Evolutionary conservation across 495 filamentous ascomycete species (phyloP).

Genomic region (Tuber magnatum): DNA sequence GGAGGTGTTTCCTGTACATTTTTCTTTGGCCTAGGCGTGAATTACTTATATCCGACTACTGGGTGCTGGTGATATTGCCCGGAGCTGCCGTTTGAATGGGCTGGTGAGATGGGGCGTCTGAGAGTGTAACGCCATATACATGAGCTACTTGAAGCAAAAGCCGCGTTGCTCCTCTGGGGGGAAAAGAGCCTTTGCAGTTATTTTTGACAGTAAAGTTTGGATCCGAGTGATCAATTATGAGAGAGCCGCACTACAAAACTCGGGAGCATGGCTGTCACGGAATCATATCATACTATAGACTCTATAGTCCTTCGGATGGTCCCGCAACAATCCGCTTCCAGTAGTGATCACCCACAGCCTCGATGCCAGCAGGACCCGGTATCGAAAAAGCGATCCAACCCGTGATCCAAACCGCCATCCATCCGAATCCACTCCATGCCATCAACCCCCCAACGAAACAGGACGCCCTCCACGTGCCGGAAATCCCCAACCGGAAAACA

Average conservation of each 20-base stretch:
- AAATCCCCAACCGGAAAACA: too few relatives aligned
- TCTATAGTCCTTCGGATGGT: not conserved
- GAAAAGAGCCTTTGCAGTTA: not conserved
- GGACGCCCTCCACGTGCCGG: too few relatives aligned
- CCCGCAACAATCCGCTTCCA: not conserved
- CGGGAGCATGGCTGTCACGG: not conserved
- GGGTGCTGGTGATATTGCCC: not conserved
- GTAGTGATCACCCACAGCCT: not conserved
- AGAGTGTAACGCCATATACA: not conserved
- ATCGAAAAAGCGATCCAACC: not conserved
- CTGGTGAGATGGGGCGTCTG: not conserved
- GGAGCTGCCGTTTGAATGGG: not conserved
- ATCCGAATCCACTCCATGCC: not conserved
- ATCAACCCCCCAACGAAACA: not conserved
- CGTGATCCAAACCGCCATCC: not conserved
- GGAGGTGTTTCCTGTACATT: not conserved
- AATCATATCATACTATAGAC: not conserved
- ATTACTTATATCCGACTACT: not conserved
- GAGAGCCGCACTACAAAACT: not conserved
- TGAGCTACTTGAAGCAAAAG: not conserved
- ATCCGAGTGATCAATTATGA: not conserved
- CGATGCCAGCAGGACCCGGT: too few relatives aligned
- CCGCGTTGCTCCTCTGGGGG: too few relatives aligned
- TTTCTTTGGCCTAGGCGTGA: not conserved
- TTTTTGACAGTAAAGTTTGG: not conserved